A percentile compares a stretch with the other conserved stretches of the same genome.
Evolutionary conservation across 352 stramenopile species (phyloP).

Genomic region (Globisporangium alternatum): DNA sequence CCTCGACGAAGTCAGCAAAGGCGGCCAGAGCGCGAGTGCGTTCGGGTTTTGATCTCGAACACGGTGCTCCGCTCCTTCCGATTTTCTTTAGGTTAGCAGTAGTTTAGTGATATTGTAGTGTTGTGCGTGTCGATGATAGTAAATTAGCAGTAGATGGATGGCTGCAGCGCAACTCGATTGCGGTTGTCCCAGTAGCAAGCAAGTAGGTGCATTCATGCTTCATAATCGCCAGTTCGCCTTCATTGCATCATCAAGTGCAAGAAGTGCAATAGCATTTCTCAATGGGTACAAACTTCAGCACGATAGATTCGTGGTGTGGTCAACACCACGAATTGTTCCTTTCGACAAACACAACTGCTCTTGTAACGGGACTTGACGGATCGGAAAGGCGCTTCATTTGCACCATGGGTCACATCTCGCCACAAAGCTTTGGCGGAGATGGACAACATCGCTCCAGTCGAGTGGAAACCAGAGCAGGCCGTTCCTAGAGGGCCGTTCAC

Average conservation of each 20-base stretch:
- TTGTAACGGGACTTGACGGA: slow-evolving; percentile 11
- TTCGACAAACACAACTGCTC: slow-evolving; percentile 7
- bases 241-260: neutral
- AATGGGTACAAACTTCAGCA: slow-evolving; percentile 1
- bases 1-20: slow-evolving; percentile 62
- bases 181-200: neutral
- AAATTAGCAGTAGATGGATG: slow-evolving; percentile 22
- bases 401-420: neutral
- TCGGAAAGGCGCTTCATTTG: neutral
- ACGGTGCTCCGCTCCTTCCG: neutral
- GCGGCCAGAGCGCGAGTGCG: slow-evolving; percentile 53
- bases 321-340: neutral
- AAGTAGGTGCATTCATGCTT: slow-evolving; percentile 14
- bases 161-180: slow-evolving; percentile 21
- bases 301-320: slow-evolving; percentile 1
- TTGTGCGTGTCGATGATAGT: slow-evolving; percentile 18
- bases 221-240: slow-evolving; percentile 8
- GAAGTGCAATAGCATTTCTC: neutral
- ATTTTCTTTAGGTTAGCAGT: slow-evolving; percentile 11
- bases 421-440: neutral
- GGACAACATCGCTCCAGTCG: neutral
- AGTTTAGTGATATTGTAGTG: slow-evolving; percentile 15
- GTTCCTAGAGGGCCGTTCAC: neutral
- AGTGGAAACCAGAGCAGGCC: neutral
- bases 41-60: slow-evolving; percentile 70